phyloP scores from a whole-genome alignment of 1,284 basidiomycete species.

The Wolfiporia cocos region DNA sequence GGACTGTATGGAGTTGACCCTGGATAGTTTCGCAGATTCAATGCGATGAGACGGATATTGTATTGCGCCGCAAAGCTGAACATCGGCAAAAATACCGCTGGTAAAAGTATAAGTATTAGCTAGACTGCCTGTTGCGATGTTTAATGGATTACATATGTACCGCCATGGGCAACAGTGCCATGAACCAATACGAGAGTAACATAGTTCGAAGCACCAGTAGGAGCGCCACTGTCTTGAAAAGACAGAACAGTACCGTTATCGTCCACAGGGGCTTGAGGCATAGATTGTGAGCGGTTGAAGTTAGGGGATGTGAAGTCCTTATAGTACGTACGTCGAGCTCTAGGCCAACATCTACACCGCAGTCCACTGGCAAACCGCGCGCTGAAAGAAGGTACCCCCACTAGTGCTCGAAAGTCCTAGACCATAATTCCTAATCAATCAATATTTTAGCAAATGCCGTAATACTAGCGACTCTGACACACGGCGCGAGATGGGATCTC shows the following conservation, averaged over 20 bases:
- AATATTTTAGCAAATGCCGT: no score
- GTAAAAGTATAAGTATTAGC: background rate
- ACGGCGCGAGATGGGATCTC: no score
- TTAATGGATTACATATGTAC: constrained; percentile 9
- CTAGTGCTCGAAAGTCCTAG: no score
- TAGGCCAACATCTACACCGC: no score
- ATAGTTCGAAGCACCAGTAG: constrained; percentile 7
- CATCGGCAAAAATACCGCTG: constrained; percentile 1
- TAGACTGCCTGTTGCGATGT: background rate
- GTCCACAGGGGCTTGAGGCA: constrained; percentile 17
- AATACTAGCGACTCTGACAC: no score
- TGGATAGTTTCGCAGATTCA: constrained; percentile 7
- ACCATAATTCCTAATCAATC: no score
- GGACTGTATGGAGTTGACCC: constrained; percentile 5
- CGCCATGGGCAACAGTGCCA: constrained; percentile 12
- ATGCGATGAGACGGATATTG: constrained; percentile 5
- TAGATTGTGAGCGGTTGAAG: no score
- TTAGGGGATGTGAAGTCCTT: no score
- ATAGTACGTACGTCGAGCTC: no score
- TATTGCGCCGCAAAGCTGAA: constrained; percentile 1
- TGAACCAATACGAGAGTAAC: constrained; percentile 15
- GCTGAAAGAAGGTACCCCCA: no score
- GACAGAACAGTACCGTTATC: constrained; percentile 10
- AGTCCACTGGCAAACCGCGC: no score
- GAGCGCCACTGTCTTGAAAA: constrained; percentile 16